Evolutionary conservation across 305 asterid species (phyloP), one percentile per base, ranked within the genome.

Genomic region (Nicotiana rustica): DNA sequence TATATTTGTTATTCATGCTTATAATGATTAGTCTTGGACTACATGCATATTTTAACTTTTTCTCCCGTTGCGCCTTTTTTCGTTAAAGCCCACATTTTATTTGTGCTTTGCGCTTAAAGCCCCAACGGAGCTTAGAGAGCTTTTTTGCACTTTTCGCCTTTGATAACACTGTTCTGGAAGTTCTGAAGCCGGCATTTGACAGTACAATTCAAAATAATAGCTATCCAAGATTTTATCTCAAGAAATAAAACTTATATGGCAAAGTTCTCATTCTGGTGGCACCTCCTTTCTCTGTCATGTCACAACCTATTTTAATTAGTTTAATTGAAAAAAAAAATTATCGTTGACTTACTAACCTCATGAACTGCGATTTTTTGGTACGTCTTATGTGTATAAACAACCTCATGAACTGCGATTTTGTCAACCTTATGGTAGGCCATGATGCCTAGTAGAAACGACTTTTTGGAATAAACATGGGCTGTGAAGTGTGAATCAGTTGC

Each of bases 191-290:
- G 62, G 21, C 21, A 25, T 12, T 73, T 49, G 62, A 47, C 62
- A 3, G 1, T 5, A 70, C 78, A 12, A 41, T 7, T 70, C 36
- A 70, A 70, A 44, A 44, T 19, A 13, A 1, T 18, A 19, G 21
- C 62, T 21, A 3, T 44, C 62, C 52, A 4, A 73, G 41, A 25
- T 73, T 49, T 35, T 73, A 73, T 21, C 57, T 49, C 62, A 49
- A 73, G 21, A 49, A 14, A 14, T 73, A 73, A 3, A 75, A 49
- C 79, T 49, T 21, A 60, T 25, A 75, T 75, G 52, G 79, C 79
- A 52, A 62, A 25, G 64, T 75, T 25, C 79, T 75, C 25, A 75
- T 75, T 75, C 47, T 52, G 64, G 25, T 75, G 64, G 15, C 64
- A 25, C 8, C 44, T 75, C 14, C 64, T 47, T 25, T 75, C 0